Conservation (phyloP, 2,329 filamentous ascomycete genomes). For the Aspergillus sp. region DNA sequence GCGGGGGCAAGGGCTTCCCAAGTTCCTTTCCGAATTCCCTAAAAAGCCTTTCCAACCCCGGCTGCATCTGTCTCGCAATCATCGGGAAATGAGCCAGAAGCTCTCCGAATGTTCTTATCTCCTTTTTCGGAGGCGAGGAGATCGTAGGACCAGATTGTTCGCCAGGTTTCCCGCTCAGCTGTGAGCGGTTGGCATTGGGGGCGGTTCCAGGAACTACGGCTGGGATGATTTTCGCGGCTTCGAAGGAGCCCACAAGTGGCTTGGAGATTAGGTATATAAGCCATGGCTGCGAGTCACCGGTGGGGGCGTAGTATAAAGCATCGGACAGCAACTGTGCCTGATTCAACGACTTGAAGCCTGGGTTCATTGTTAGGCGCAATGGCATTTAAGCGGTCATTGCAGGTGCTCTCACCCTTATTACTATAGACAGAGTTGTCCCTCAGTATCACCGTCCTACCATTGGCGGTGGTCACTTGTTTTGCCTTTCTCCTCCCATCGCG, state of each 20-base stretch:
- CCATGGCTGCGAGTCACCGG: conserved; percentile 89
- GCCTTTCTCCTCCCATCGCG: conserved; percentile 90
- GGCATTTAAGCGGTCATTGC: conserved; percentile 3
- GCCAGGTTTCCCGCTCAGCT: conserved; percentile 26
- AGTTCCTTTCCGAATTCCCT: conserved; percentile 84
- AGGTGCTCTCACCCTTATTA: conserved; percentile 73
- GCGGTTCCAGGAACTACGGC: conserved; percentile 57
- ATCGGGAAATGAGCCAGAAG: conserved; percentile 88
- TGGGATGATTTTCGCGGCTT: conserved; percentile 69
- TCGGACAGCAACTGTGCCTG: conserved; percentile 87
- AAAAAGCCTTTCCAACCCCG: conserved; percentile 84
- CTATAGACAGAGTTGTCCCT: conserved; percentile 92
- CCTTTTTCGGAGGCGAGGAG: conserved; percentile 66
- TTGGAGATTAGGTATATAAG: conserved; percentile 93
- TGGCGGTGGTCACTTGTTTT: conserved; percentile 89
- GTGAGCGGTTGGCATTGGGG: conserved; percentile 25
- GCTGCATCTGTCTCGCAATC: conserved; percentile 95
- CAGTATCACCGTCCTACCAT: conserved; percentile 88
- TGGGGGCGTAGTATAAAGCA: conserved; percentile 82
- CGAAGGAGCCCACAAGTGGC: conserved; percentile 80
- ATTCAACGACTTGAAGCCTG: conserved; percentile 87
- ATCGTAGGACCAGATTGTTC: conserved; percentile 39
- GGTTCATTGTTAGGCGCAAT: conserved; percentile 16
- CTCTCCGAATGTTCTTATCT: conserved; percentile 87
- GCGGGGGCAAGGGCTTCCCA: conserved; percentile 78